Conservation (phyloP, 148 eudicot genomes). For the Euryodendron excelsum region DNA sequence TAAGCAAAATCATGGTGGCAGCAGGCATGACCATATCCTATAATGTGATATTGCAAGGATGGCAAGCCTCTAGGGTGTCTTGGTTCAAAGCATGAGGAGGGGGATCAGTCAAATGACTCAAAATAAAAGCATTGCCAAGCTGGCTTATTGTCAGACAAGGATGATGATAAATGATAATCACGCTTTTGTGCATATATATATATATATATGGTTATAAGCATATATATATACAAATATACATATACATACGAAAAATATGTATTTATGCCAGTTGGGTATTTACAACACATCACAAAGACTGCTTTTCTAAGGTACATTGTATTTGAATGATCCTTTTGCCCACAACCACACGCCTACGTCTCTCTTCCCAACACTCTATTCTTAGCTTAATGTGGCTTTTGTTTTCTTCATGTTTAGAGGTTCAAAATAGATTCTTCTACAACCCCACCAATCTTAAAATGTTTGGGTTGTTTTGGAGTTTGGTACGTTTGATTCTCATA, state of each 20-base stretch:
- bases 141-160: neutral
- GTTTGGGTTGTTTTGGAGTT: neutral
- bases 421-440: neutral
- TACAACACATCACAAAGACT: neutral
- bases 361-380: neutral
- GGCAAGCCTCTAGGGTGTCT: neutral
- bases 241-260: too few relatives aligned
- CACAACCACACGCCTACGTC: neutral
- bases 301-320: constrained; percentile 14
- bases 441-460: neutral
- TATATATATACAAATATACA: too few relatives aligned
- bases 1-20: neutral
- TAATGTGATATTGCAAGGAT: neutral
- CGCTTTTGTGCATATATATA: too few relatives aligned
- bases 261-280: too few relatives aligned
- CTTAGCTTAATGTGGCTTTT: neutral
- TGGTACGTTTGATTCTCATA: neutral
- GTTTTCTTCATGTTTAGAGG: neutral
- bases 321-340: neutral
- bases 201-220: too few relatives aligned
- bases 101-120: too few relatives aligned
- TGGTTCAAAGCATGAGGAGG: neutral
- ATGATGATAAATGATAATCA: too few relatives aligned
- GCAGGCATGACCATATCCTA: neutral
- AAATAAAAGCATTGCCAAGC: neutral